Evolutionary conservation across 2,329 filamentous ascomycete species (phyloP).

Genomic region (Penicillium polonicum): DNA sequence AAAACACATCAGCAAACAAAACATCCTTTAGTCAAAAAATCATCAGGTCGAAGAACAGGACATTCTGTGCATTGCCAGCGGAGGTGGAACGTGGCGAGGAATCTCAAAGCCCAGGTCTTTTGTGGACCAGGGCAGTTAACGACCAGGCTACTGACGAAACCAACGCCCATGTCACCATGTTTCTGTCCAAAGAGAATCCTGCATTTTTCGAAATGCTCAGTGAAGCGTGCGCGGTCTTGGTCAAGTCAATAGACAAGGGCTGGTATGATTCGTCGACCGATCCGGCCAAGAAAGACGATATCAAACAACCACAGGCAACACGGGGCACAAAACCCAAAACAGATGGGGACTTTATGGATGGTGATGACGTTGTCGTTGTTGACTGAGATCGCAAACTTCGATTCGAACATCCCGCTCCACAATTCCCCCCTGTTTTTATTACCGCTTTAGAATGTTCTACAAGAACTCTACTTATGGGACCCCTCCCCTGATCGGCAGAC

Average conservation of each 20-base stretch:
- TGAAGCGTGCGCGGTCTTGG: conserved; percentile 40
- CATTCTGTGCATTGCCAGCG: conserved; percentile 81
- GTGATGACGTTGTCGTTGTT: conserved; percentile 38
- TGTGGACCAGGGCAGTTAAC: conserved; percentile 73
- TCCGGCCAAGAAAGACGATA: conserved; percentile 20
- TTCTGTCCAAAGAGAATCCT: conserved; percentile 45
- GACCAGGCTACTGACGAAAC: conserved; percentile 77
- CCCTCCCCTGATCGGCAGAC: conserved; percentile 16
- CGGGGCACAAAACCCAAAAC: conserved; percentile 12
- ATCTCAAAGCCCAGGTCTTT: conserved; percentile 37
- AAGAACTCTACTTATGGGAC: conserved; percentile 1
- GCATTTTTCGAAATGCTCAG: conserved; percentile 43
- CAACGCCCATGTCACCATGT: conserved; percentile 66
- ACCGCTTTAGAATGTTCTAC: conserved; percentile 6
- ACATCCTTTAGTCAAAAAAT: conserved; percentile 38
- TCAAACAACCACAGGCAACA: conserved; percentile 14
- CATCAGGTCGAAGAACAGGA: conserved; percentile 61
- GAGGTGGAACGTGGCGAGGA: conserved; percentile 41
- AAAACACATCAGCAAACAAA: conserved; percentile 23
- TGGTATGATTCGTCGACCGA: conserved; percentile 39
- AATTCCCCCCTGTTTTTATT: not conserved
- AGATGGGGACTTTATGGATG: conserved; percentile 33
- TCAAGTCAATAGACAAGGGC: conserved; percentile 40
- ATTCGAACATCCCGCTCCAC: not conserved
- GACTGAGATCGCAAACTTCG: conserved; percentile 19